Base-by-base conservation (phyloP, 352 stramenopile genomes). In the Phytopythium cucurbitacearum region DNA sequence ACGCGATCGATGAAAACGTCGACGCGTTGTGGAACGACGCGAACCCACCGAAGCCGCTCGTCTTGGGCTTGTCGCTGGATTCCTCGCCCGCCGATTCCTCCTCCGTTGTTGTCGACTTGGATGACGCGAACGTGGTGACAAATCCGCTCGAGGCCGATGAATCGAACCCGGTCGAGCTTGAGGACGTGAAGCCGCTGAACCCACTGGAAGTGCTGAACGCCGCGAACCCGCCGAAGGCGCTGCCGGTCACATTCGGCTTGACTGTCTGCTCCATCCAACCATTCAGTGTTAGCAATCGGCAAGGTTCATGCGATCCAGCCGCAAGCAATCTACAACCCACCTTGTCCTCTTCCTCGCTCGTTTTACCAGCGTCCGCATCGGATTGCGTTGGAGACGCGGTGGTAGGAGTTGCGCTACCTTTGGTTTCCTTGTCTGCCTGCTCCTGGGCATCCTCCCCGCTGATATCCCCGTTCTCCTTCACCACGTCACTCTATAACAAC, bases 1-100 rank as follows among this genome's bases (percentile, higher is more conserved):
- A 61, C 39, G 75, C 73, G 53, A 90, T 83, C n/a, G 71, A 79
- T 21, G 67, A 69, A 52, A 87, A 89, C 32, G 73, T 79, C 38
- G 65, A 59, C 7, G 72, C 64, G 48, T 48, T 67, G 54, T 83
- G 71, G 53, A 87, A 87, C 2, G 65, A 72, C 43, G 75, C 70
- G 40, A 91, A 91, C 44, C 80, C 77, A 35, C 66, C 65, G 16
- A 60, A 73, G 7, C 42, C 59, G 11, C 35, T 65, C 13, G 46
- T 3, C 3, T 51, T 52, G 10, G 48, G 21, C 33, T 51, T 51
- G 34, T 41, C 46, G 40, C 46, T 51, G 12, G 46, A 15, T n/a
- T 51, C 33, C 33, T 51, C 43, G 43, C 6, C 43, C 11, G 59
- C 59, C 33, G 56, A 41, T 13, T 9, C 8, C 38, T 9, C 38